Base-by-base conservation (phyloP, 2,329 filamentous ascomycete genomes). In the Beauveria rudraprayagi region DNA sequence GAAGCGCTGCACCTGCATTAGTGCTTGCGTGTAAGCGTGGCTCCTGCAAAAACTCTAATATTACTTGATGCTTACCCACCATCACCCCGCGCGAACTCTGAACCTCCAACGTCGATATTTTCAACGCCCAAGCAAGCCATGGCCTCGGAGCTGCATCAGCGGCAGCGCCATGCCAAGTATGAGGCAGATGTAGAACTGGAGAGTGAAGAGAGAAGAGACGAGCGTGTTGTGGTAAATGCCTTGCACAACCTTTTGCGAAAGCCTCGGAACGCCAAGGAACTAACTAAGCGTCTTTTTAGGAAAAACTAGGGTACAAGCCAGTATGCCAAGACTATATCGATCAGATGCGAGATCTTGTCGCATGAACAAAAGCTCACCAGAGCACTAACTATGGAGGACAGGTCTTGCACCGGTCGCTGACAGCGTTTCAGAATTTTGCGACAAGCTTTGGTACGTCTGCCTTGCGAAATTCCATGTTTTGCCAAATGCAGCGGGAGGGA, bases 351-450 rank as follows among this genome's bases (percentile, higher is more conserved):
- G 19, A 37, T 19, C 3, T 10, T 10, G n/a, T 34, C 48, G 28
- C 50, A 24, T 19, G 11, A 19, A 19, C 1, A 9, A 22, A 11
- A 24, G 19, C 16, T 17, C 5, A 17, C n/a, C 8, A 19, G 16
- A 24, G 62, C 22, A 44, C 53, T 50, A 34, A n/a, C 26, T 44
- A 54, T 50, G 1, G n/a, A 26, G 9, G 26, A 28, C 62, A 83
- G 81, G 79, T 83, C 56, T 72, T 85, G 44, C 81, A 83, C 69
- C 75, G 82, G 63, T 82, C 80, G 43, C 84, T 83, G 66, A 79
- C 79, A 37, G 72, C 82, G 17, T 77, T 84, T 59, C 82, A 85
- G 67, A 84, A 82, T 69, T 85, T 85, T 66, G 77, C 82, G 3
- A 83, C 82, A 2, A 83, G 80, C 14, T 84, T 84, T 65, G 81